Evolutionary conservation across 345 rosid species (phyloP).

Genomic region (Hibiscus syriacus): DNA sequence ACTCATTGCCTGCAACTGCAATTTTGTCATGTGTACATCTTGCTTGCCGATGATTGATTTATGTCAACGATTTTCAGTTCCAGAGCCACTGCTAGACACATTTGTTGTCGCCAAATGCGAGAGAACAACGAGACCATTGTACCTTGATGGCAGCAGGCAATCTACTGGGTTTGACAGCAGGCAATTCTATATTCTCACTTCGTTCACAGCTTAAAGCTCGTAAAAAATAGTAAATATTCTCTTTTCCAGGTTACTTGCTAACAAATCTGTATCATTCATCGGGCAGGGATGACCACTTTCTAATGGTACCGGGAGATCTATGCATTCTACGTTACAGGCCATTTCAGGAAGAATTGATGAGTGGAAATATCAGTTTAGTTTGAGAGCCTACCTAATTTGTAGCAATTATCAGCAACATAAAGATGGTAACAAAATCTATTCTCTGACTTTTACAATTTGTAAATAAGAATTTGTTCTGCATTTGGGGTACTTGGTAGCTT

Average conservation of each 20-base stretch:
- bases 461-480: too few relatives aligned
- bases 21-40: neutral
- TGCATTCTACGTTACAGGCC: slow-evolving; percentile 16
- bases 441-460: too few relatives aligned
- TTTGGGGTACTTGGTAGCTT: too few relatives aligned
- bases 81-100: slow-evolving; percentile 14
- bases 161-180: slow-evolving; percentile 9
- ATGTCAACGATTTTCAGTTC: slow-evolving; percentile 8
- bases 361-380: slow-evolving; percentile 12
- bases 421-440: too few relatives aligned
- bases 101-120: slow-evolving; percentile 14
- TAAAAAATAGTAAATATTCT: neutral
- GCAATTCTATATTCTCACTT: neutral
- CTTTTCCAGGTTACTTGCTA: neutral
- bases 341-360: slow-evolving; percentile 14
- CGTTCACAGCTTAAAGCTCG: neutral
- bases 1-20: neutral
- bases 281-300: slow-evolving; percentile 13
- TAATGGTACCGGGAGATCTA: slow-evolving; percentile 15
- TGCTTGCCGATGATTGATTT: neutral
- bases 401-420: too few relatives aligned
- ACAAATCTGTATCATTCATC: neutral
- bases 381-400: neutral
- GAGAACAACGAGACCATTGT: slow-evolving; percentile 7
- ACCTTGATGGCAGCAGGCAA: slow-evolving; percentile 15